A percentile compares a stretch with the other conserved stretches of the same genome.
Evolutionary conservation across 169 alveolate genomes (phyloP).

Genomic region (Eimeria nieschulzi): DNA sequence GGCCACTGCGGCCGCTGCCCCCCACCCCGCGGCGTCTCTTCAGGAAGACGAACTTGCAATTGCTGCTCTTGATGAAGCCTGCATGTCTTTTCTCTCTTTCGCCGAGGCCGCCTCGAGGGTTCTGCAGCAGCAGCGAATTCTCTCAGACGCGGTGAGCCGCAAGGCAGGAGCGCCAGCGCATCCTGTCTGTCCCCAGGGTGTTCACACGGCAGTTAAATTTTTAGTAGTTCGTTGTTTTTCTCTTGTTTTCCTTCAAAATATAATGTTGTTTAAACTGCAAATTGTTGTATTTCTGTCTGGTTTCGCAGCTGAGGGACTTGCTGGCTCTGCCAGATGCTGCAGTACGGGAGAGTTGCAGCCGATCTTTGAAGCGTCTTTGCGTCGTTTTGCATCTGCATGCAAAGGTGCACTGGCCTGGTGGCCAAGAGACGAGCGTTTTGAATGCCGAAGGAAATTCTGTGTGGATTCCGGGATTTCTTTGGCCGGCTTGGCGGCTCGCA

Average conservation of each 20-base stretch:
- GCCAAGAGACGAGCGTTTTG: neutral
- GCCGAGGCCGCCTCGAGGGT: conserved; percentile 22
- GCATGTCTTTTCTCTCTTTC: conserved; percentile 25
- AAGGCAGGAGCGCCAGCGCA: too few species aligned
- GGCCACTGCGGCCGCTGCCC: neutral
- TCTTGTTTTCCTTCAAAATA: neutral
- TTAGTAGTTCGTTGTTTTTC: neutral
- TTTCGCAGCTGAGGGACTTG: conserved; percentile 23
- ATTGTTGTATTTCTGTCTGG: neutral
- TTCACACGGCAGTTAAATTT: too few species aligned
- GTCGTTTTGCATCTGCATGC: conserved; percentile 37
- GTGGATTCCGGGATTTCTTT: conserved; percentile 25
- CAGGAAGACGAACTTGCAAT: conserved; percentile 14
- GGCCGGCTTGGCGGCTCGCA: conserved; percentile 54
- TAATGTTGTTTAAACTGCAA: neutral
- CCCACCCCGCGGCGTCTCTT: neutral
- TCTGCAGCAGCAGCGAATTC: conserved; percentile 22
- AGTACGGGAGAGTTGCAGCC: conserved; percentile 49
- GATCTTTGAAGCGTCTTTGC: conserved; percentile 41
- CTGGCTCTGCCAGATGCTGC: conserved; percentile 26
- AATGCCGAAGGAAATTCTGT: conserved; percentile 33
- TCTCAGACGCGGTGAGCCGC: conserved; percentile 28
- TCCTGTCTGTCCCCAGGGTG: too few species aligned
- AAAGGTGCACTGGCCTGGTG: neutral
- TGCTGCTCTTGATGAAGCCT: conserved; percentile 7